These are phyloP conservation scores for sunflower (Helianthus annuus) DNA, from an alignment of 129 eudicot species.

Conservation along the genomic window HanXRQr2.0-SUNRISE NC_035439.2:146271889-146272388, in stretches of 20 bases:
- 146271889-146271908: slow-evolving; percentile 45
- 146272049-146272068: slow-evolving; percentile 37
- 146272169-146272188: background rate
- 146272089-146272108: background rate
- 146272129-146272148: background rate
- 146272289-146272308: background rate
- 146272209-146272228: background rate
- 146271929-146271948: slow-evolving; percentile 39
- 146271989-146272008: slow-evolving; percentile 42
- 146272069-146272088: slow-evolving; percentile 50
- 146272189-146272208: background rate
- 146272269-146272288: background rate
- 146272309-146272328: background rate
- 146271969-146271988: slow-evolving; percentile 46
- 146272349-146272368: background rate
- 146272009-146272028: slow-evolving; percentile 40
- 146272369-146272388: background rate
- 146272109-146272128: background rate
- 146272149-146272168: background rate
- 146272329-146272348: background rate
- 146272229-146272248: background rate
- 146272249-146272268: background rate
- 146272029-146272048: slow-evolving; percentile 31
- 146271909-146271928: slow-evolving; percentile 69
- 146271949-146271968: slow-evolving; percentile 40